Evolutionary conservation across 352 stramenopile genomes (phyloP).

Genomic region (Globisporangium abappressorium): DNA sequence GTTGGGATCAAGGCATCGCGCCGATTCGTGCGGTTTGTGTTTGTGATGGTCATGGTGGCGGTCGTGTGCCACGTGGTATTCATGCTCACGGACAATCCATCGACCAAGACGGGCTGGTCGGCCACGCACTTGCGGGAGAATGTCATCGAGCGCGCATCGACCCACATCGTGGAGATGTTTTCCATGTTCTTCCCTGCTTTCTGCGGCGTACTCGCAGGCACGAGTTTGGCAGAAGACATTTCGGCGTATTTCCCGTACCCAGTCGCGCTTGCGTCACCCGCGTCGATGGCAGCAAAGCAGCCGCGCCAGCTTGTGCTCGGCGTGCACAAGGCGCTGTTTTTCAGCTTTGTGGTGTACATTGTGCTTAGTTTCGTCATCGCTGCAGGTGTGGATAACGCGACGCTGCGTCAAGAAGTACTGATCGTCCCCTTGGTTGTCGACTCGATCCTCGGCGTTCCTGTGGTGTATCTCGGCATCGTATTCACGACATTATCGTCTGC

Average conservation of each 20-base stretch:
- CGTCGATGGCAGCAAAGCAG: constrained; percentile 15
- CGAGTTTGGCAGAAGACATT: constrained; percentile 34
- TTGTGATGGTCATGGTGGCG: constrained; percentile 34
- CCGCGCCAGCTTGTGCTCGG: constrained; percentile 38
- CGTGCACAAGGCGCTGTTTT: constrained; percentile 39
- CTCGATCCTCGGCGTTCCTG: constrained; percentile 35
- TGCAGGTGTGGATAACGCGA: constrained; percentile 24
- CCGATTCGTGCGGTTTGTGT: constrained; percentile 28
- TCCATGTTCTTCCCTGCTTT: constrained; percentile 43
- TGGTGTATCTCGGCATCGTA: constrained; percentile 43
- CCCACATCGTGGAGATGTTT: constrained; percentile 33
- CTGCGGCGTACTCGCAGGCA: constrained; percentile 35
- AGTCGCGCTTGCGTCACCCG: constrained; percentile 11
- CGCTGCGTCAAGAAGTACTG: constrained; percentile 31
- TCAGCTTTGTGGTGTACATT: constrained; percentile 33
- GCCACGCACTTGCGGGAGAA: constrained; percentile 29
- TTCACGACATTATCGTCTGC: constrained; percentile 44
- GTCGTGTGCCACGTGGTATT: constrained; percentile 36
- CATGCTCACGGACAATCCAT: constrained; percentile 25
- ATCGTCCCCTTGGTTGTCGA: constrained; percentile 44
- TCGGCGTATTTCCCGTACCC: constrained; percentile 17
- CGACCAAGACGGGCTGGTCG: constrained; percentile 30
- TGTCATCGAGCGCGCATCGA: constrained; percentile 12
- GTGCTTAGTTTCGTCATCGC: constrained; percentile 32
- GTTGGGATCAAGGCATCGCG: constrained; percentile 21